Base-by-base conservation (phyloP, 768 basidiomycete genomes). In the Piloderma croceum region DNA sequence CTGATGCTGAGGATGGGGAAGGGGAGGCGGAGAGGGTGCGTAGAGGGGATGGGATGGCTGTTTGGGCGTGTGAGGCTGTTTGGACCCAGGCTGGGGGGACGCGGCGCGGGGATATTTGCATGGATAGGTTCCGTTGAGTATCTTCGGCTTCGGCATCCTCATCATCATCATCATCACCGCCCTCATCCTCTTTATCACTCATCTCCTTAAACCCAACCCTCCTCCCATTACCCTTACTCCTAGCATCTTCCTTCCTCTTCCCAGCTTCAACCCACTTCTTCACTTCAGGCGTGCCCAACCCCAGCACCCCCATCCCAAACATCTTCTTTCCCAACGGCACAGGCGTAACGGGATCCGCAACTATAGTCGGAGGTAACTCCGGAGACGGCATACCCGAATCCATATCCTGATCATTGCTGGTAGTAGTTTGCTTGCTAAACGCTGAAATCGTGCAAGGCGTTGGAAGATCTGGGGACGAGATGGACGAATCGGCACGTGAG, bases 31-130 rank as follows among this genome's bases (percentile, higher is more conserved):
- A 59, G 31, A 56, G 44, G 19, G 56, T 65, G 38, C 56, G 67
- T 39, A 54, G 62, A 24, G 71, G 71, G 21, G 69, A 70, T 42
- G 45, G 59, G 23, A 57, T 52, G 10, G 63, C 51, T 38, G 61
- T 61, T 69, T 66, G 70, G 4, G 61, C 50, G 25, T 63, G 57
- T 15, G 67, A 51, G 36, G 55, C 48, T 27, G 57, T 43, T 51
- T 44, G 31, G 53, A 22, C 42, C 48, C 22, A 53, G 32, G 27
- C 51, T 21, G 61, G 36, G 34, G 36, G 34, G 4, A 64, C 62
- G 6, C 74, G 70, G 21, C 70, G 69, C 9, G 81, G 79, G 2
- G 81, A 81, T 33, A 81, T 60, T 52, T 81, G 77, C 60, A 80
- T 61, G 21, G 68, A 69, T 39, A 71, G 60, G 36, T 69, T 68